Base-by-base conservation (phyloP, 2,329 filamentous ascomycete species). In the Penicillium sp. region DNA sequence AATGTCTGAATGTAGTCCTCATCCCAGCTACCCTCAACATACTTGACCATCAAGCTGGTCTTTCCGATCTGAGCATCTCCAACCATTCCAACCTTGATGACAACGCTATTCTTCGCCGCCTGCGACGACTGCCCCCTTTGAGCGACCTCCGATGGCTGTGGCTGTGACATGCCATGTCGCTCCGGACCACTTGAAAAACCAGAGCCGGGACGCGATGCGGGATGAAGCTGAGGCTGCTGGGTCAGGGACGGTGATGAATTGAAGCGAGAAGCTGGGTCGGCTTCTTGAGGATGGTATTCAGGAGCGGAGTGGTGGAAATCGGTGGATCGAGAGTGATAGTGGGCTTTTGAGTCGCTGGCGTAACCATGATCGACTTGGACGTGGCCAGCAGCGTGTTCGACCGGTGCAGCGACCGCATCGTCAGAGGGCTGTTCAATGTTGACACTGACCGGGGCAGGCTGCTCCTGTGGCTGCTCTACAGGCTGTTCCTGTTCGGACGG, bases 1-100 rank as follows among this genome's bases (percentile, higher is more conserved):
- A 99, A 81, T 23, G 95, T 99, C 79, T 99, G 95, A 71, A 99
- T 99, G 77, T 99, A 99, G 75, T 99, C 95, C 79, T 99, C 95
- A 76, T 99, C 95, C 92, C 95, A 99, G 77, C 93, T 97, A 59
- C 95, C 95, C 79, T 99, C 95, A 55, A 99, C 95, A 72, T 99
- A 99, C 77, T 99, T 99, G 72, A 99, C 95, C 95, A 99, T 99
- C 73, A 99, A 79, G 63, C 93, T 97, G 19, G 95, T 99, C 85
- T 99, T 99, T 72, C 95, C 95, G 67, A 99, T 99, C 78, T 99
- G 95, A 57, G 95, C 95, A 79, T 99, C 95, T 47, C 95, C 95
- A 46, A 99, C 95, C 95, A 99, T 99, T 71, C 95, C 95, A 51
- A 99, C 95, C 79, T 99, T 99, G 83, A 99, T 98, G 56, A 99